Conservation (phyloP, 306 rosid species). For the Rosa multiflora region DNA sequence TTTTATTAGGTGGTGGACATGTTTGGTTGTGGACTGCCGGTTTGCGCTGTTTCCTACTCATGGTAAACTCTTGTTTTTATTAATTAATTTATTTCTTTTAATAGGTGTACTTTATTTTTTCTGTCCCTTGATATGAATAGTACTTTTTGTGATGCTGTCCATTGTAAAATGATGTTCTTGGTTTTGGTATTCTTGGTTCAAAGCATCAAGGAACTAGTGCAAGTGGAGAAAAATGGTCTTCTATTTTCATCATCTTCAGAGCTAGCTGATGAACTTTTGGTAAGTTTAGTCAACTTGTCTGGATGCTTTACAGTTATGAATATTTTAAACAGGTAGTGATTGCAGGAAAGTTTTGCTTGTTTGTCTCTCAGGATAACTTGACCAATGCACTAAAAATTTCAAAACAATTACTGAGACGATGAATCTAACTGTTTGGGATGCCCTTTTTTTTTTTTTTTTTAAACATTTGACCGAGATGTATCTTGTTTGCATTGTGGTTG, state of each 20-base stretch:
- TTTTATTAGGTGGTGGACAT: slow-evolving; percentile 81
- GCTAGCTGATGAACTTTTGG: slow-evolving; percentile 93
- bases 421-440: no score
- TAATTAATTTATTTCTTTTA: neutral
- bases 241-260: slow-evolving; percentile 92
- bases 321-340: no score
- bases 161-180: slow-evolving; percentile 11
- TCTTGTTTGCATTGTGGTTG: no score
- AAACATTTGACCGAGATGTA: no score
- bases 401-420: neutral
- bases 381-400: neutral
- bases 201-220: slow-evolving; percentile 88
- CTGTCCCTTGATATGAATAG: neutral
- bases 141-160: neutral
- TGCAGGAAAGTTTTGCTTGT: slow-evolving; percentile 4
- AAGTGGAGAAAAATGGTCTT: slow-evolving; percentile 77
- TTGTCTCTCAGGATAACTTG: neutral
- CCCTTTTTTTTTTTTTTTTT: no score
- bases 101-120: neutral
- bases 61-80: slow-evolving; percentile 47
- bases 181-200: slow-evolving; percentile 15
- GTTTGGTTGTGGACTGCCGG: slow-evolving; percentile 99
- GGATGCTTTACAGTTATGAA: neutral
- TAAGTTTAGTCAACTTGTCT: slow-evolving; percentile 32
- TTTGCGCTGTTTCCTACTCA: slow-evolving; percentile 96